Percentiles rank a stretch among this genome's conserved stretches.
Evolutionary conservation across 352 stramenopile genomes (phyloP).

Genomic region (Globisporangium okanoganense): DNA sequence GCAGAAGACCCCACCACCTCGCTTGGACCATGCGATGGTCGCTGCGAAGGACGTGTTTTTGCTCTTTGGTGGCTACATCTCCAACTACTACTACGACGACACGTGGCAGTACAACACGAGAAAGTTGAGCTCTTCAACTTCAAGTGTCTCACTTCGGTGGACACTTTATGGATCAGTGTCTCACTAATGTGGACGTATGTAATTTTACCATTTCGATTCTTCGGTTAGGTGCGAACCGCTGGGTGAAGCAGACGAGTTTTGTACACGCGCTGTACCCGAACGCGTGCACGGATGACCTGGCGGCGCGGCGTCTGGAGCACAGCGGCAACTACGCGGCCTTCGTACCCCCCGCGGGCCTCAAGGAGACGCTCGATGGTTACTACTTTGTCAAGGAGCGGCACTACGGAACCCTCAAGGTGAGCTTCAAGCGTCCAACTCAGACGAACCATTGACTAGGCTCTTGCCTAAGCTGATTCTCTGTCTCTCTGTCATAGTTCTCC

Average conservation of each 20-base stretch:
- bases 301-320: slow-evolving; percentile 40
- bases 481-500: slow-evolving; percentile 42
- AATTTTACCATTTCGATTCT: not conserved
- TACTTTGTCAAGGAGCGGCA: slow-evolving; percentile 68
- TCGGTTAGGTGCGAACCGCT: slow-evolving; percentile 60
- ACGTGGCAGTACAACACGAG: slow-evolving; percentile 96
- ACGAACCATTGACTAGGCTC: not conserved
- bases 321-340: slow-evolving; percentile 77
- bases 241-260: slow-evolving; percentile 88
- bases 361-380: slow-evolving; percentile 44
- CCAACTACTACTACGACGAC: slow-evolving; percentile 94
- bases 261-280: slow-evolving; percentile 89
- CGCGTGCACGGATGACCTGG: slow-evolving; percentile 91
- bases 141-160: not conserved
- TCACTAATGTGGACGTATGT: not conserved
- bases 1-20: slow-evolving; percentile 40
- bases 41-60: slow-evolving; percentile 79
- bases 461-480: not conserved
- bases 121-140: slow-evolving; percentile 16
- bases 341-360: slow-evolving; percentile 21
- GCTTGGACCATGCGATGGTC: slow-evolving; percentile 86
- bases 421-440: not conserved
- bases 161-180: not conserved
- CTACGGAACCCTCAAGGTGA: slow-evolving; percentile 69
- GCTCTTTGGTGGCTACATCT: slow-evolving; percentile 90